phyloP scores from a whole-genome alignment of 2,329 filamentous ascomycete species.

The Fusarium haematococcum region DNA sequence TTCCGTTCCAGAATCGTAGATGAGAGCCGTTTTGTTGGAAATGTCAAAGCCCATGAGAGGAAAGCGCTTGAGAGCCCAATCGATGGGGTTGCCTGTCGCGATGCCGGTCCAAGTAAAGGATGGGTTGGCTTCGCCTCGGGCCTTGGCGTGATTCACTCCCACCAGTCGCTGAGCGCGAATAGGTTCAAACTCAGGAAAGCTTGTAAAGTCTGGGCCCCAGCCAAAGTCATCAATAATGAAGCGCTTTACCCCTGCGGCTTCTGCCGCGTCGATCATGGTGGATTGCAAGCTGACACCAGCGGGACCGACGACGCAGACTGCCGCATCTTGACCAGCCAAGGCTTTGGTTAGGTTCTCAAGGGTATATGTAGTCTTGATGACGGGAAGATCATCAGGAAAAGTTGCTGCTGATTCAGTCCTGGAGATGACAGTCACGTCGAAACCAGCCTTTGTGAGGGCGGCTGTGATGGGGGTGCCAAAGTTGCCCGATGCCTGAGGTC shows the following conservation, averaged over 20 bases:
- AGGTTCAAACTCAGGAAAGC: conserved; percentile 26
- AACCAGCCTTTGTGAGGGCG: conserved; percentile 21
- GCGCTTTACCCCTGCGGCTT: conserved; percentile 24
- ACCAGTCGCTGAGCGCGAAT: conserved; percentile 19
- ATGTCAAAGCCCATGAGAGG: conserved; percentile 28
- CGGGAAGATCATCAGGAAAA: conserved; percentile 5
- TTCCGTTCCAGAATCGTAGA: conserved; percentile 27
- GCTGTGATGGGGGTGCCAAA: conserved; percentile 33
- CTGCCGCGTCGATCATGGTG: conserved; percentile 30
- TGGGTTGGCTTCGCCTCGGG: conserved; percentile 3
- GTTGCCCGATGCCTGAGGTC: conserved; percentile 28
- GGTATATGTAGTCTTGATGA: conserved; percentile 11
- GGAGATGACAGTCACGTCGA: conserved; percentile 26
- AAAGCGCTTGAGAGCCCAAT: conserved; percentile 33
- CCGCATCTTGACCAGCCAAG: conserved; percentile 19
- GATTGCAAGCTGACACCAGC: conserved; percentile 19
- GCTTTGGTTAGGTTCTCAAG: not conserved
- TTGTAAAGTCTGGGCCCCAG: conserved; percentile 27
- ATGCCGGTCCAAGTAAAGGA: conserved; percentile 30
- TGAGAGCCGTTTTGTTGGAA: not conserved
- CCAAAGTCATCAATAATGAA: conserved; percentile 31
- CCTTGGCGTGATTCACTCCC: conserved; percentile 11
- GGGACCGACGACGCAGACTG: conserved; percentile 22
- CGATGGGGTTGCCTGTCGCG: conserved; percentile 23
- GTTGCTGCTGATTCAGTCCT: conserved; percentile 26